Percentiles rank a stretch among this genome's conserved stretches.
These are phyloP conservation scores for Fraxinus greggii DNA, from an alignment of 305 asterid species.

Conservation along the genomic window DNA sequence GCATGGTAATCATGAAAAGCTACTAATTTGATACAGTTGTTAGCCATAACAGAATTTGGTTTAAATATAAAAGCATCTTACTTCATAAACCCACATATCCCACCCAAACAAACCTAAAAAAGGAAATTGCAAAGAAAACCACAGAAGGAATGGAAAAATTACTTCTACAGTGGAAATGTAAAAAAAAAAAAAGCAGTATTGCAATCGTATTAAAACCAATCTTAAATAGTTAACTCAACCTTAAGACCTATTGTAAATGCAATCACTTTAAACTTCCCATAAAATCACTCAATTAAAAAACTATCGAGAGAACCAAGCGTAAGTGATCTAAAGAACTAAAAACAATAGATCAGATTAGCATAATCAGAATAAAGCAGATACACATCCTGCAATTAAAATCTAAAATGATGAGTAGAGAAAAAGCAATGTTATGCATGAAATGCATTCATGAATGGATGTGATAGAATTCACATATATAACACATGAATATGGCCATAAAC, in stretches of 20 bases:
- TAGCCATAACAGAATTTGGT: not conserved
- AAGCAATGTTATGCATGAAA: not conserved
- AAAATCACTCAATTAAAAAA: not conserved
- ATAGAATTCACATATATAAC: not conserved
- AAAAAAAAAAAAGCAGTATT: not conserved
- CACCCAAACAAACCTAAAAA: not conserved
- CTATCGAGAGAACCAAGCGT: not conserved
- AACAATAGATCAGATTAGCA: not conserved
- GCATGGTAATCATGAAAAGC: not conserved
- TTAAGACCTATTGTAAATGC: not conserved
- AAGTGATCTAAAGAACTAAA: not conserved
- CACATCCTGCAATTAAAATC: not conserved
- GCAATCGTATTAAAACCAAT: not conserved
- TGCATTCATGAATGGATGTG: not conserved
- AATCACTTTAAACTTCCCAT: not conserved
- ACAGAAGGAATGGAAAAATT: not conserved
- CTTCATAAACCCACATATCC: not conserved
- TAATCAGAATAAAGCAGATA: not conserved
- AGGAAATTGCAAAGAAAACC: not conserved
- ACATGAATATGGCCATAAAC: not conserved
- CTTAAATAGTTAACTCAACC: conserved; percentile 9
- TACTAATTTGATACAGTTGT: not conserved
- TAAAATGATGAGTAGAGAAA: not conserved
- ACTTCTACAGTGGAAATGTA: not conserved
- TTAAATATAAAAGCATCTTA: not conserved